These are phyloP conservation scores for Rhodotorula taiwanensis DNA, from an alignment of 768 basidiomycete species.

Conservation along the genomic window DNA sequence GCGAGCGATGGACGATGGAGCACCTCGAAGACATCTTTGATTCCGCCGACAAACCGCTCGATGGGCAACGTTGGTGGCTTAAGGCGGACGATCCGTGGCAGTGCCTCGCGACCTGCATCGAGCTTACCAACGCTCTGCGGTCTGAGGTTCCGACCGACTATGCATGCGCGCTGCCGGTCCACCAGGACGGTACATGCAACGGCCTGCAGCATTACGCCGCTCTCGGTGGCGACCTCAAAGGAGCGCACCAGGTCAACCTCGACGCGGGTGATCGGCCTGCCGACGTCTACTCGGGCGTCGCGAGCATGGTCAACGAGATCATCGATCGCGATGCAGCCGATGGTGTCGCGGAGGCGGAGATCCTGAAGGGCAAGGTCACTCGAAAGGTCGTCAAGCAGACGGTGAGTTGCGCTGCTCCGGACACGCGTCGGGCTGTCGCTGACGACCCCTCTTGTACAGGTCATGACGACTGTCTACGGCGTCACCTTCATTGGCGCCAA, in stretches of 20 bases:
- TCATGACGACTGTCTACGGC: conserved; percentile 99
- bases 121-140: conserved; percentile 71
- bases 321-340: conserved; percentile 48
- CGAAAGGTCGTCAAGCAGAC: conserved; percentile 98
- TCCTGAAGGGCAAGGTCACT: conserved; percentile 69
- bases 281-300: conserved; percentile 91
- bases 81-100: conserved; percentile 96
- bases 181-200: conserved; percentile 98
- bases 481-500: conserved; percentile 92
- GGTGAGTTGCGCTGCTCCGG: conserved; percentile 49
- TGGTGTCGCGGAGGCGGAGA: conserved; percentile 51
- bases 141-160: conserved; percentile 58
- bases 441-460: conserved; percentile 47
- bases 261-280: conserved; percentile 70
- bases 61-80: conserved; percentile 80
- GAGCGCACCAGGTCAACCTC: conserved; percentile 89
- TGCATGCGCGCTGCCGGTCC: conserved; percentile 72
- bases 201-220: conserved; percentile 98
- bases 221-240: conserved; percentile 80
- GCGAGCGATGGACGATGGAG: conserved; percentile 68
- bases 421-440: no score
- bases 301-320: conserved; percentile 68
- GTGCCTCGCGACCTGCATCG: conserved; percentile 84
- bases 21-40: conserved; percentile 73
- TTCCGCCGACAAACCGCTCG: conserved; percentile 70